These are phyloP conservation scores for Fusarium buxicola DNA, from an alignment of 2,329 filamentous ascomycete species.

Conservation along the genomic window DNA sequence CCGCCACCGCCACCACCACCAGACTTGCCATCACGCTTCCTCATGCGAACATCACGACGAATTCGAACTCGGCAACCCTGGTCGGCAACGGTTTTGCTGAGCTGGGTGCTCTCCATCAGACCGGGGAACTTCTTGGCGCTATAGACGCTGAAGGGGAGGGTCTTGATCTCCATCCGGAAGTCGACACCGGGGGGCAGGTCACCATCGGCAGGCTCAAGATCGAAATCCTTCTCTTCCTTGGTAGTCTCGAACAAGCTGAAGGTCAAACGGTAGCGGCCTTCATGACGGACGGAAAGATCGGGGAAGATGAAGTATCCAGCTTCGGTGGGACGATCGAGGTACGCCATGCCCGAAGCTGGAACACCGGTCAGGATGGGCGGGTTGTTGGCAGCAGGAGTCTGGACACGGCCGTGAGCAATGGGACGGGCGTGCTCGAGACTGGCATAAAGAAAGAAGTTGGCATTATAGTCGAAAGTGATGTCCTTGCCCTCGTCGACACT, in stretches of 20 bases:
- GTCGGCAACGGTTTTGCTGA: constrained; percentile 93
- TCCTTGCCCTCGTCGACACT: constrained; percentile 71
- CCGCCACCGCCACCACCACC: constrained; percentile 55
- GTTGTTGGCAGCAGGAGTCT: constrained; percentile 72
- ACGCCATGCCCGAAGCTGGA: constrained; percentile 94
- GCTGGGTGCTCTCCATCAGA: constrained; percentile 85
- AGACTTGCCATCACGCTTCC: constrained; percentile 80
- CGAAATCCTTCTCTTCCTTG: constrained; percentile 84
- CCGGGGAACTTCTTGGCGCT: constrained; percentile 99
- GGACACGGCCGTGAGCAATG: constrained; percentile 83
- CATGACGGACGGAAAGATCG: constrained; percentile 93
- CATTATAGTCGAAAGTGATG: constrained; percentile 91
- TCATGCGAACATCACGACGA: constrained; percentile 91
- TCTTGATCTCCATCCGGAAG: constrained; percentile 91
- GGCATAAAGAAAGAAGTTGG: constrained; percentile 97
- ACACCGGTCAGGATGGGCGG: constrained; percentile 92
- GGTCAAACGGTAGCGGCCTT: constrained; percentile 89
- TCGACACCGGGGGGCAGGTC: constrained; percentile 71
- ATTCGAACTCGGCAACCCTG: constrained; percentile 98
- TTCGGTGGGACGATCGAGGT: constrained; percentile 84
- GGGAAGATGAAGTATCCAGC: constrained; percentile 98
- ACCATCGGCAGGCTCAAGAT: constrained; percentile 62
- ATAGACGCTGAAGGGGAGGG: constrained; percentile 85
- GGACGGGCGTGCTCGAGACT: constrained; percentile 88
- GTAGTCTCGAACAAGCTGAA: constrained; percentile 96